Conservation (phyloP, 345 rosid genomes). For the Pugionium cornutum region DNA sequence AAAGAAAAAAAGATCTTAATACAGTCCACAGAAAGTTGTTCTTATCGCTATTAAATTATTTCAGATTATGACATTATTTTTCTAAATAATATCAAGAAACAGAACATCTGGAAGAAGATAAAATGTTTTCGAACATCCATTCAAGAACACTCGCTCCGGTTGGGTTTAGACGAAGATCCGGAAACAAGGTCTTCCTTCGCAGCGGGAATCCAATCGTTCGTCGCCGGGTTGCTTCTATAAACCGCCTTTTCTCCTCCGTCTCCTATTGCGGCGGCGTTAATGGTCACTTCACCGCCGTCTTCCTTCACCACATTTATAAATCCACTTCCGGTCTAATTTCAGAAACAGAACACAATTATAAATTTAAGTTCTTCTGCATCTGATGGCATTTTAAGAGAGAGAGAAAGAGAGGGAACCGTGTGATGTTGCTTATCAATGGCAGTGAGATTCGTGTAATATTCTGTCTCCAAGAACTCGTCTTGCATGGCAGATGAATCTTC, state of each 20-base stretch:
- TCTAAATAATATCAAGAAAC: slow-evolving; percentile 30
- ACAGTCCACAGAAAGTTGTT: slow-evolving; percentile 26
- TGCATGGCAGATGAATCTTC: slow-evolving; percentile 28
- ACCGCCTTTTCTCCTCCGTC: slow-evolving; percentile 36
- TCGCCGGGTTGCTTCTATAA: slow-evolving; percentile 65
- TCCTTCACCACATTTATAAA: slow-evolving; percentile 51
- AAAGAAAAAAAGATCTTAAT: too few relatives aligned
- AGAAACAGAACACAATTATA: slow-evolving; percentile 11
- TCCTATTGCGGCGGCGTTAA: neutral
- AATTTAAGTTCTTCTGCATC: neutral
- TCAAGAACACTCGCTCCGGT: slow-evolving; percentile 56
- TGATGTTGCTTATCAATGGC: slow-evolving; percentile 73
- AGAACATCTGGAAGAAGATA: slow-evolving; percentile 22
- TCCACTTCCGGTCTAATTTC: slow-evolving; percentile 65
- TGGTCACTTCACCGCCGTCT: slow-evolving; percentile 40
- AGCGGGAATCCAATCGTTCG: slow-evolving; percentile 69
- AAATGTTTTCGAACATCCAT: slow-evolving; percentile 10
- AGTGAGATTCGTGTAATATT: slow-evolving; percentile 55
- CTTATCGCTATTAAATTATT: slow-evolving; percentile 14
- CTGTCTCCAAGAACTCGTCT: slow-evolving; percentile 68
- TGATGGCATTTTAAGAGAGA: neutral
- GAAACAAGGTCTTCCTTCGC: slow-evolving; percentile 41
- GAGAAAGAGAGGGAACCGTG: slow-evolving; percentile 44
- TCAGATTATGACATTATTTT: too few relatives aligned
- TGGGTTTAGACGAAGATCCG: slow-evolving; percentile 50